Evolutionary conservation across 1,284 basidiomycete species (phyloP), one percentile per base, ranked within the genome.

Genomic region (Irpex sp.): DNA sequence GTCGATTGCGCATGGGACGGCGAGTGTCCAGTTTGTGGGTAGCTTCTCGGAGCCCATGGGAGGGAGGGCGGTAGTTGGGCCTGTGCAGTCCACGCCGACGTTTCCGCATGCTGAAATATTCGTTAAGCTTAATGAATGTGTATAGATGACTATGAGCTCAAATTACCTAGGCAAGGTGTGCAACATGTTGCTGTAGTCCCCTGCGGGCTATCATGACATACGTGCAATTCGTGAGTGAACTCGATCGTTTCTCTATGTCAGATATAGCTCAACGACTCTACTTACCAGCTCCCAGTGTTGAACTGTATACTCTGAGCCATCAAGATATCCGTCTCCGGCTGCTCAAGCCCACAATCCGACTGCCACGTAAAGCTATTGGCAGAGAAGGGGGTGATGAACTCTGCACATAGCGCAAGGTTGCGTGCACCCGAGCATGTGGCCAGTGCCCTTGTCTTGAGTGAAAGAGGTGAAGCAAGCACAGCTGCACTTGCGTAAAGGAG

Each of bases 1-100:
- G 65, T 71, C 69, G 43, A 68, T 55, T 1, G 67, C 68, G 61
- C 69, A 71, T 19, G 67, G 50, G 31, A 66, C 46, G 53, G 67
- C 62, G 43, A 67, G 57, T 36, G 59, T 51, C 69, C 69, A 71
- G 57, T 58, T 58, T 7, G 7, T 21, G 9, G 62, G 62, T 1
- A 63, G 55, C 11, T 15, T 13, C 17, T 19, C 57, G 58, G 7
- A 50, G 9, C 46, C 46, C 47, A 39, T 37, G n/a, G 62, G 59
- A 0, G 56, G 55, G 8, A 55, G 53, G 11, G 43, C 4, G 0
- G 62, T 63, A 17, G 53, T 36, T 26, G 59, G 55, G 4, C 62
- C 62, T 15, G 50, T 47, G 36, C 62, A 63, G 36, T 63, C 62
- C 3, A 63, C 58, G 13, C 62, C 62, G 11, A 55, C 55, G 15